These are phyloP conservation scores for Neocatenulostroma microsporum DNA, from an alignment of 2,329 filamentous ascomycete species.

Conservation along the genomic window DNA sequence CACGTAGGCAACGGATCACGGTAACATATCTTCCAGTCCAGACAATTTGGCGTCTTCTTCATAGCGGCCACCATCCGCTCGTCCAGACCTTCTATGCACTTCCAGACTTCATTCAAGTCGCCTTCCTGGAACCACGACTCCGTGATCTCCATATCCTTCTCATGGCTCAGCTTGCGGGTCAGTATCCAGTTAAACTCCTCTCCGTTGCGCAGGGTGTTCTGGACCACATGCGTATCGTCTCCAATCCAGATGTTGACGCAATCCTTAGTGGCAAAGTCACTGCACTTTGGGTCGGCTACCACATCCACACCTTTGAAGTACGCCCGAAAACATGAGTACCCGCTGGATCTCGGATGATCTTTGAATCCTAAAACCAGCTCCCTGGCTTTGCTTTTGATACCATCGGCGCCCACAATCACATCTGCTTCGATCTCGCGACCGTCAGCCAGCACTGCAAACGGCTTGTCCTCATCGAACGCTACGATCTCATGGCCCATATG, in stretches of 20 bases:
- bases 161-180: constrained; percentile 5
- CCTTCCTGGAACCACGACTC: constrained; percentile 9
- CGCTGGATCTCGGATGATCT: constrained; percentile 7
- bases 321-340: constrained; percentile 8
- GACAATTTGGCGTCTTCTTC: constrained; percentile 4
- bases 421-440: constrained; percentile 5
- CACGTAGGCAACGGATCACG: constrained; percentile 7
- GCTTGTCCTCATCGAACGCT: constrained; percentile 5
- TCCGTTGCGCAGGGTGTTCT: constrained; percentile 7
- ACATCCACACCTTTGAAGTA: constrained; percentile 5
- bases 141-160: constrained; percentile 10
- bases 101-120: constrained; percentile 5
- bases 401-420: constrained; percentile 7
- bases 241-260: constrained; percentile 9
- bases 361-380: constrained; percentile 10
- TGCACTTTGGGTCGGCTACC: constrained; percentile 5
- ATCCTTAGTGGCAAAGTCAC: constrained; percentile 2
- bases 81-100: constrained; percentile 6
- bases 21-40: constrained; percentile 10
- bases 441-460: constrained; percentile 1
- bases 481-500: constrained; percentile 7
- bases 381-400: constrained; percentile 5
- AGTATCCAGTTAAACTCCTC: constrained; percentile 10
- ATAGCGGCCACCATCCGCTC: constrained; percentile 6
- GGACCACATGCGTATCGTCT: constrained; percentile 7